These are phyloP conservation scores for Fusarium odoratissimum DNA, from an alignment of 2,329 filamentous ascomycete species.

Conservation along the genomic window DNA sequence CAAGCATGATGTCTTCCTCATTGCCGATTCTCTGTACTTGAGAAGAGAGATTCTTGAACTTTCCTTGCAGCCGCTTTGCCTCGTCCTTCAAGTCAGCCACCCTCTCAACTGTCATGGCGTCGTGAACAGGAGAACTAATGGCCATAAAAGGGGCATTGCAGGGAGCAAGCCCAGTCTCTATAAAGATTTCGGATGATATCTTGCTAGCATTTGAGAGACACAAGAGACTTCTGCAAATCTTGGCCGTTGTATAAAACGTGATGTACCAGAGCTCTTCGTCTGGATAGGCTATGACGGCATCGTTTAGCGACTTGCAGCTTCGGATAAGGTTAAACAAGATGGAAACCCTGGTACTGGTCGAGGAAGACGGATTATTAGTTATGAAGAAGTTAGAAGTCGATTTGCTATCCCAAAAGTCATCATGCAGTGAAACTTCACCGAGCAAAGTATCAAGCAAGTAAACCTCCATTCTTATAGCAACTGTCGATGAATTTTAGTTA, in stretches of 20 bases:
- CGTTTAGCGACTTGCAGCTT: constrained; percentile 2
- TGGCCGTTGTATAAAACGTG: constrained; percentile 14
- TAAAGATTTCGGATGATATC: not conserved
- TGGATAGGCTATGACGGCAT: not conserved
- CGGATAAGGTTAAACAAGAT: not conserved
- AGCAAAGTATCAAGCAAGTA: constrained; percentile 12
- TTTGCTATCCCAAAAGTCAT: constrained; percentile 16
- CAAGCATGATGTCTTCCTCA: not conserved
- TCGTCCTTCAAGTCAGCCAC: not conserved
- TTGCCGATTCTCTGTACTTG: not conserved
- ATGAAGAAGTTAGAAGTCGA: not conserved
- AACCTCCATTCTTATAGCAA: constrained; percentile 6
- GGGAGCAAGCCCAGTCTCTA: not conserved
- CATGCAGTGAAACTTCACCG: constrained; percentile 8
- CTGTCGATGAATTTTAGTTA: not conserved
- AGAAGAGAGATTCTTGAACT: not conserved
- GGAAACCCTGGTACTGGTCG: not conserved
- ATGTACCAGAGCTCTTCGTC: constrained; percentile 14
- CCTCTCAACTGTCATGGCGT: not conserved
- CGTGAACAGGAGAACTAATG: not conserved
- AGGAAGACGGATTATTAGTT: not conserved
- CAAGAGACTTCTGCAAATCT: constrained; percentile 12
- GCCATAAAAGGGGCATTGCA: not conserved
- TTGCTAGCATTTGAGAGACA: constrained; percentile 16
- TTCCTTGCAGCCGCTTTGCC: not conserved